Evolutionary conservation across 1,284 basidiomycete genomes (phyloP), one percentile per base, ranked within the genome.

Genomic region (Apiotrichum siamense): DNA sequence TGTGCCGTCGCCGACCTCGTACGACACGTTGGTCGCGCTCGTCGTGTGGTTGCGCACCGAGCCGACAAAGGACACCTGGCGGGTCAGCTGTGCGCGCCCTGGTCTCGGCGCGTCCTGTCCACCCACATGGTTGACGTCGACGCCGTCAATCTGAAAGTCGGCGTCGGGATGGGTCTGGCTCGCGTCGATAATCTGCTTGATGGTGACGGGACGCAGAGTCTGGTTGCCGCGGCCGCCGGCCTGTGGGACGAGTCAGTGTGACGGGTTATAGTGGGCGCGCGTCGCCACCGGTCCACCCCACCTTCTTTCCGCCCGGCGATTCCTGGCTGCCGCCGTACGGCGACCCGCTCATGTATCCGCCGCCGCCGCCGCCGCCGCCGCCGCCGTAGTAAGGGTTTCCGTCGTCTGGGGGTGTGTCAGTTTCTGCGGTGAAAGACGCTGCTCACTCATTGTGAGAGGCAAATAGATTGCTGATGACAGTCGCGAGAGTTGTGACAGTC

Each of bases 1-100:
- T 1, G 89, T 90, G 4, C 91, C 91, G 68, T 98, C 94, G 58
- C 94, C 88, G 10, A 98, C 75, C 57, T 77, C 75, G 70, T 90
- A 93, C 21, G 83, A 81, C 47, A 83, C 81, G 61, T 94, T 93
- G 3, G 92, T 97, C 1, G 87, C 79, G 57, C 88, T 85, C 17
- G 76, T 75, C 49, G 83, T 78, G 39, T 86, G 78, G 41, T 82
- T 83, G 18, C 84, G 77, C 9, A 97, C 83, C 61, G 86, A 82
- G 1, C 83, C 94, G n/a, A 97, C 86, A 47, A 94, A 68, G 13
- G 77, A 75, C 44, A 82, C 59, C 77, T 79, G 59, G 1, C 5
- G 39, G 29, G 35, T 26, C 9, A 18, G 21, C 23, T 26, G 12
- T 25, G 21, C 32, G 13, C 17, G 7, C 4, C 18, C 13, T n/a